phyloP scores from a whole-genome alignment of 306 rosid genomes.

The Crotalaria pallida region DNA sequence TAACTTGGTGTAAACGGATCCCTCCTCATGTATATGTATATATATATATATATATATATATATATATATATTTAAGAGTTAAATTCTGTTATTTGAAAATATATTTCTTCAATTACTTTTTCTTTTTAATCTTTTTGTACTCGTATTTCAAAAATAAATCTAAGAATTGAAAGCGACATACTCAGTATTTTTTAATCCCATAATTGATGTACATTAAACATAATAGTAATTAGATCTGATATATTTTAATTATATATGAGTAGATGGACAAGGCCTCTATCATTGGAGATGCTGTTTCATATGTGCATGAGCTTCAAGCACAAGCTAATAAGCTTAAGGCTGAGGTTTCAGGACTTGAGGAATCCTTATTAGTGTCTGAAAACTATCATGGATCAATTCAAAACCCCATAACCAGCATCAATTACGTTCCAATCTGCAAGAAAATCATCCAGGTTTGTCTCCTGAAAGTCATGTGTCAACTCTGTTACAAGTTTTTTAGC shows the following conservation, averaged over 20 bases:
- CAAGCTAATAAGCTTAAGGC: conserved; percentile 54
- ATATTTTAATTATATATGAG: not conserved
- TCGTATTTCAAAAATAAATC: too few relatives aligned
- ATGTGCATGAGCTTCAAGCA: conserved; percentile 54
- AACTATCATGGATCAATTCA: conserved; percentile 27
- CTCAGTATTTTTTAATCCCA: too few relatives aligned
- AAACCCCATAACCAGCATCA: conserved; percentile 7
- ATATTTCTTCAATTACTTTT: too few relatives aligned
- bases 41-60: too few relatives aligned
- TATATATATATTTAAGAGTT: not conserved
- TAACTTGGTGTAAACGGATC: too few relatives aligned
- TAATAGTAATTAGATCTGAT: too few relatives aligned
- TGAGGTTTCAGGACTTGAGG: conserved; percentile 59
- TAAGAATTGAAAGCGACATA: too few relatives aligned
- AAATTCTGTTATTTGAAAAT: too few relatives aligned
- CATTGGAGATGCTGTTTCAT: conserved; percentile 65
- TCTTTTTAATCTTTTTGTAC: too few relatives aligned
- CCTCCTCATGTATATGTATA: too few relatives aligned
- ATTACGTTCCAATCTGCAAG: conserved; percentile 25
- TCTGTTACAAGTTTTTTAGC: not conserved
- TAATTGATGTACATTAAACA: too few relatives aligned
- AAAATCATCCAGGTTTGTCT: conserved; percentile 47
- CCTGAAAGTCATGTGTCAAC: not conserved
- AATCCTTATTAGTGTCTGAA: conserved; percentile 35
- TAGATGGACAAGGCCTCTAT: conserved; percentile 88